These are phyloP conservation scores for Thalassiosira sp. DNA, from an alignment of 352 stramenopile genomes.

Conservation along the genomic window DNA sequence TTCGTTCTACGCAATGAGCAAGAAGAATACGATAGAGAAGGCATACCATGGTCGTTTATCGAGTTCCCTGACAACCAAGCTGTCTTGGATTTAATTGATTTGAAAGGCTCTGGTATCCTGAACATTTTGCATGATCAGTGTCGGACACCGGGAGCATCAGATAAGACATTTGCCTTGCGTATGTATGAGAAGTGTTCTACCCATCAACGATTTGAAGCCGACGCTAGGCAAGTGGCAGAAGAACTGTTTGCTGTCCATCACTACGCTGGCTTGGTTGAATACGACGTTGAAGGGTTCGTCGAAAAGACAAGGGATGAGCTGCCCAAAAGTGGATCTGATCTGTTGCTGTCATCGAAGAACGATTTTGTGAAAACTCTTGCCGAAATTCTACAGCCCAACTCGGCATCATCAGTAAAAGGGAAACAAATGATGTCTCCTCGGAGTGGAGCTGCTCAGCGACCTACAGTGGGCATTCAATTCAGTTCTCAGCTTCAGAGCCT, in stretches of 20 bases:
- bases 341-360: slow-evolving; percentile 47
- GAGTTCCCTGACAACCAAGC: slow-evolving; percentile 86
- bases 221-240: slow-evolving; percentile 26
- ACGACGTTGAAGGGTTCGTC: slow-evolving; percentile 91
- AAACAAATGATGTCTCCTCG: too few relatives aligned
- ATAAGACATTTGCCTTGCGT: slow-evolving; percentile 73
- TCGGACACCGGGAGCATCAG: slow-evolving; percentile 70
- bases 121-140: slow-evolving; percentile 82
- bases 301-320: slow-evolving; percentile 95
- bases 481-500: slow-evolving; percentile 88
- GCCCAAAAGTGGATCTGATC: slow-evolving; percentile 27
- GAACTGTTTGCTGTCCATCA: slow-evolving; percentile 79
- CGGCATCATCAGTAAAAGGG: too few relatives aligned
- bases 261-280: slow-evolving; percentile 92
- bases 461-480: too few relatives aligned
- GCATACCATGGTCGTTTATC: slow-evolving; percentile 78
- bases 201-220: slow-evolving; percentile 56
- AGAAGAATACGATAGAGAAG: slow-evolving; percentile 81
- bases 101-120: slow-evolving; percentile 70
- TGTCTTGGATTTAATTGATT: slow-evolving; percentile 84
- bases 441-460: too few relatives aligned
- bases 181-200: slow-evolving; percentile 47
- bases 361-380: too few relatives aligned
- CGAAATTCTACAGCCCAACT: too few relatives aligned
- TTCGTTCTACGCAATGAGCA: slow-evolving; percentile 84